phyloP scores from a whole-genome alignment of 371 early-diverging fungal species.

The Basidiobolus meristosporus region DNA sequence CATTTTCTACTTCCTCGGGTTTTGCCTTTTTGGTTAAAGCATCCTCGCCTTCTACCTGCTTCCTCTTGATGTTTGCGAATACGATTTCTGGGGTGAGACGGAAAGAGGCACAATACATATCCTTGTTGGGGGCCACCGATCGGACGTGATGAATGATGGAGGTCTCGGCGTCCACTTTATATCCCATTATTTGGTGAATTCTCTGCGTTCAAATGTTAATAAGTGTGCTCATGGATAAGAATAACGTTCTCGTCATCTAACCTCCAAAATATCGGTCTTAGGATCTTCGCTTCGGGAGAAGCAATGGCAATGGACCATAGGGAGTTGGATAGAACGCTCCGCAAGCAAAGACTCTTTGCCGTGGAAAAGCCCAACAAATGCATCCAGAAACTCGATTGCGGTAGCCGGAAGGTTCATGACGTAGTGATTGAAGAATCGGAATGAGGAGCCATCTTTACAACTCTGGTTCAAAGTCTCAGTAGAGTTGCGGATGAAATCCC shows the following conservation, averaged over 20 bases:
- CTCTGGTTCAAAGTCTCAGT: slow-evolving; percentile 18
- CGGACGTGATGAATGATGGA: slow-evolving; percentile 56
- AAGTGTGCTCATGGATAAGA: not conserved
- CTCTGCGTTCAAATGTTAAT: slow-evolving; percentile 11
- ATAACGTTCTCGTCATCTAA: slow-evolving; percentile 6
- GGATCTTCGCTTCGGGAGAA: slow-evolving; percentile 70
- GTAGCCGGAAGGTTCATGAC: slow-evolving; percentile 96
- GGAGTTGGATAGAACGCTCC: slow-evolving; percentile 26
- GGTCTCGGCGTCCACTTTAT: slow-evolving; percentile 17
- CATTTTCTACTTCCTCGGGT: no score
- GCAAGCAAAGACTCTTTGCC: slow-evolving; percentile 18
- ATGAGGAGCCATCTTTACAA: slow-evolving; percentile 3
- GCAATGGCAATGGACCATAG: slow-evolving; percentile 85
- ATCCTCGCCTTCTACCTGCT: no score
- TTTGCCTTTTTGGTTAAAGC: no score
- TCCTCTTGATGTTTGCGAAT: no score
- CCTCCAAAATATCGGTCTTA: slow-evolving; percentile 42
- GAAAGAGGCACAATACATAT: slow-evolving; percentile 91
- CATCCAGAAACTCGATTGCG: slow-evolving; percentile 79
- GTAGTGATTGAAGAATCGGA: slow-evolving; percentile 78
- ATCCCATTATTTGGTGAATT: slow-evolving; percentile 25
- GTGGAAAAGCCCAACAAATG: slow-evolving; percentile 46
- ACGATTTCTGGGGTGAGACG: slow-evolving; percentile 28
- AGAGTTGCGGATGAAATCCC: slow-evolving; percentile 68
- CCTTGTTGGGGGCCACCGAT: slow-evolving; percentile 92